Conservation (phyloP, 2,329 filamentous ascomycete genomes). For the Onygenales sp. region DNA sequence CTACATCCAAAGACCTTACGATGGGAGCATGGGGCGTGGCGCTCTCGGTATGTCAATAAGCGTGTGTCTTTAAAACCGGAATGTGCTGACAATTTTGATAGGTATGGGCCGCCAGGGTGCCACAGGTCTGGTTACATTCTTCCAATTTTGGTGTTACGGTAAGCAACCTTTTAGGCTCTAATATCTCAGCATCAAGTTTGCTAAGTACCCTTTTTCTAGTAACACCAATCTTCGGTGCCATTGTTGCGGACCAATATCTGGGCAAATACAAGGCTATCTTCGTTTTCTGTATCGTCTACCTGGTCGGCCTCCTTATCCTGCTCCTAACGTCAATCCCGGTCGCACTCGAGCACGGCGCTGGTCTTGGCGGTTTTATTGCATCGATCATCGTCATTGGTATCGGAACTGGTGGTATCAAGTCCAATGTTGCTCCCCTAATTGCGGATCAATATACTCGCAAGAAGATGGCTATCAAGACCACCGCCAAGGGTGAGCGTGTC, state of each 20-base stretch:
- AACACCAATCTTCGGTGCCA: slow-evolving; percentile 50
- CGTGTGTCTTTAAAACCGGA: neutral
- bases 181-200: neutral
- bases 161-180: slow-evolving; percentile 8
- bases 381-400: slow-evolving; percentile 55
- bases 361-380: slow-evolving; percentile 46
- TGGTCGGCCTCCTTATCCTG: slow-evolving; percentile 47
- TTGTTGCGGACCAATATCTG: slow-evolving; percentile 51
- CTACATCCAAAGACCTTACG: slow-evolving; percentile 38
- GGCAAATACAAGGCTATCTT: slow-evolving; percentile 54
- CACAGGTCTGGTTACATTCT: slow-evolving; percentile 43
- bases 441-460: slow-evolving; percentile 57
- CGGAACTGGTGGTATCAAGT: slow-evolving; percentile 60
- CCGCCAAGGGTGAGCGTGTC: slow-evolving; percentile 43
- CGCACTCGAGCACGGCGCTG: slow-evolving; percentile 40
- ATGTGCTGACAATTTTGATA: slow-evolving; percentile 5
- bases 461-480: slow-evolving; percentile 39
- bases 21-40: slow-evolving; percentile 30
- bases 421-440: slow-evolving; percentile 51
- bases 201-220: slow-evolving; percentile 18
- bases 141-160: slow-evolving; percentile 47
- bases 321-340: slow-evolving; percentile 45
- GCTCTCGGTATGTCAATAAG: slow-evolving; percentile 26
- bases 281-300: slow-evolving; percentile 48
- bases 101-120: slow-evolving; percentile 34